phyloP scores from a whole-genome alignment of 139 green algal genomes.

The Mesotaenium endlicherianum region DNA sequence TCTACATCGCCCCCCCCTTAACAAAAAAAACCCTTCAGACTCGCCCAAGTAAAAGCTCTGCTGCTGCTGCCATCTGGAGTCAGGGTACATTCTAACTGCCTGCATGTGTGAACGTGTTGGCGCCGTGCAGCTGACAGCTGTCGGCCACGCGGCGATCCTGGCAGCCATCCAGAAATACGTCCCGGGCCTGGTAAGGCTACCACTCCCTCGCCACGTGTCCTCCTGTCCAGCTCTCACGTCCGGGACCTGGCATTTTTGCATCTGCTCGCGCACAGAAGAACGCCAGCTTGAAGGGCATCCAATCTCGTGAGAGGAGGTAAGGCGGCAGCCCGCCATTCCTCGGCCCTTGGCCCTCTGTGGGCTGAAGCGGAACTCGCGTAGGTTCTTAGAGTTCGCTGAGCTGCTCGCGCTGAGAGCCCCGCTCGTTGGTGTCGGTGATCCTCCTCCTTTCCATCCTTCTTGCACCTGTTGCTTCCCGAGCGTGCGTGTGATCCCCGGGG shows the following conservation, averaged over 20 bases:
- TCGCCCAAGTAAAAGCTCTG: too few relatives aligned
- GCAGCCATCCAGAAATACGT: constrained; percentile 29
- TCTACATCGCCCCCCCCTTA: too few relatives aligned
- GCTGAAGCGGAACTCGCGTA: too few relatives aligned
- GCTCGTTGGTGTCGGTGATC: too few relatives aligned
- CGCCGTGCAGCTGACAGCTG: constrained; percentile 18
- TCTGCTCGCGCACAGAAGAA: neutral
- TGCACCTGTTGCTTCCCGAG: too few relatives aligned
- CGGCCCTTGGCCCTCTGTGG: neutral
- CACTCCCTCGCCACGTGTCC: neutral
- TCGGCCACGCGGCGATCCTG: constrained; percentile 22
- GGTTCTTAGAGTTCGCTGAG: neutral
- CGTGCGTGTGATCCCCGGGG: too few relatives aligned
- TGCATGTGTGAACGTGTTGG: too few relatives aligned
- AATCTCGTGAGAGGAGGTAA: neutral
- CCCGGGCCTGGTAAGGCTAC: constrained; percentile 13
- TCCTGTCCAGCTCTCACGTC: neutral
- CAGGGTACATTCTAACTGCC: too few relatives aligned
- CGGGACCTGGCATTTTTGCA: neutral
- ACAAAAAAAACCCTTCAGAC: too few relatives aligned
- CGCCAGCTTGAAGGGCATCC: neutral
- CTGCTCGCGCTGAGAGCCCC: neutral
- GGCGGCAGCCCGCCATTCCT: neutral
- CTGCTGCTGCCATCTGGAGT: too few relatives aligned
- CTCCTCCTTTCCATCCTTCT: too few relatives aligned